phyloP scores from a whole-genome alignment of 345 rosid species.

The Cardamine occulta region DNA sequence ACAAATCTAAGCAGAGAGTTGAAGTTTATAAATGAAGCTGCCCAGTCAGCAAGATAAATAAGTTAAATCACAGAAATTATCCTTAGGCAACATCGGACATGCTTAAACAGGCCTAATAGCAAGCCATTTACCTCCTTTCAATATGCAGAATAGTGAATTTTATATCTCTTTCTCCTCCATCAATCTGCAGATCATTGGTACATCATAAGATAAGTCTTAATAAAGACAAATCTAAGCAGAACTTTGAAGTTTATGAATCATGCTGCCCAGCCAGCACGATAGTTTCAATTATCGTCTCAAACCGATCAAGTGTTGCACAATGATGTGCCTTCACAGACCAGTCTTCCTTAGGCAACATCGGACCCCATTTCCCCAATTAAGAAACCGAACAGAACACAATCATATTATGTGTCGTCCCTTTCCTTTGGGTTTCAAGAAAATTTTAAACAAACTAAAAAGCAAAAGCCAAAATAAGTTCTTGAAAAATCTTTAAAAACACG shows the following conservation, averaged over 20 bases:
- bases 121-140: no score
- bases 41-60: neutral
- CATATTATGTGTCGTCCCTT: neutral
- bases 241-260: neutral
- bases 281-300: neutral
- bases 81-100: no score
- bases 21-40: neutral
- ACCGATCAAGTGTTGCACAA: no score
- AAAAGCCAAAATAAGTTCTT: neutral
- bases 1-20: neutral
- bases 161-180: no score
- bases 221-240: neutral
- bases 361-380: neutral
- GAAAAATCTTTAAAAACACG: no score
- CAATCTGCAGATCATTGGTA: no score
- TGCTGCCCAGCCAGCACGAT: neutral
- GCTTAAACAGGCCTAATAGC: no score
- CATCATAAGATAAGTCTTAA: neutral
- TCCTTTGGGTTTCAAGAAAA: neutral
- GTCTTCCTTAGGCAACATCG: neutral
- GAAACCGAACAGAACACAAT: slow-evolving; percentile 12
- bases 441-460: neutral
- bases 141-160: no score
- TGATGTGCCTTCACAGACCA: neutral
- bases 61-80: no score